Percentiles rank a stretch among this genome's conserved stretches.
Conservation (phyloP, 1,139 yeast species). For the Protomyces gravidus region DNA sequence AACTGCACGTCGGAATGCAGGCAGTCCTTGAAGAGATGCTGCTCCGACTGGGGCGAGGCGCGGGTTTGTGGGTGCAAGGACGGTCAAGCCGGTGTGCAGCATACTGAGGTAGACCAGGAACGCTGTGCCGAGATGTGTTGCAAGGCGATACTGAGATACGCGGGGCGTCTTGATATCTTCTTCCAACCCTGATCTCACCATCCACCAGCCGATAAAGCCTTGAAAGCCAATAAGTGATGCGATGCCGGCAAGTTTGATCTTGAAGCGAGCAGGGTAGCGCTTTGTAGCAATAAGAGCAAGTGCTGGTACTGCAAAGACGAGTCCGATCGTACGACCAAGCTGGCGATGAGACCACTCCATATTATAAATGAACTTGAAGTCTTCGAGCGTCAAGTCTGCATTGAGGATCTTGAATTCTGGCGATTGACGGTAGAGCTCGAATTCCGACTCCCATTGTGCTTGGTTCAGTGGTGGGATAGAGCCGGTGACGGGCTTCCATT, state of each 20-base stretch:
- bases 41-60: neutral
- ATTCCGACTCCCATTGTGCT: conserved; percentile 80
- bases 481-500: conserved; percentile 98
- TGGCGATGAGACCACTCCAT: conserved; percentile 98
- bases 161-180: conserved; percentile 79
- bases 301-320: conserved; percentile 78
- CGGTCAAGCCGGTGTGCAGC: conserved; percentile 82
- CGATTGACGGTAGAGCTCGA: conserved; percentile 69
- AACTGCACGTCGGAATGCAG: conserved; percentile 9
- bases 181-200: conserved; percentile 95
- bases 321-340: conserved; percentile 86
- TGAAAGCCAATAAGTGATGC: conserved; percentile 80
- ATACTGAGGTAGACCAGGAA: conserved; percentile 82
- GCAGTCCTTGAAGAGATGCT: conserved; percentile 4
- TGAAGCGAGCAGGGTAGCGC: conserved; percentile 17
- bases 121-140: conserved; percentile 93
- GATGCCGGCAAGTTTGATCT: conserved; percentile 57
- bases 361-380: conserved; percentile 86
- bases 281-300: conserved; percentile 72
- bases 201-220: conserved; percentile 99
- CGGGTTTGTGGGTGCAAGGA: conserved; percentile 42
- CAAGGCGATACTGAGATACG: conserved; percentile 89
- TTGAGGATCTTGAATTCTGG: conserved; percentile 90
- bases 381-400: conserved; percentile 77
- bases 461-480: conserved; percentile 78